These are phyloP conservation scores for Fusarium kyushuense DNA, from an alignment of 2,329 filamentous ascomycete genomes.

Conservation along the genomic window DNA sequence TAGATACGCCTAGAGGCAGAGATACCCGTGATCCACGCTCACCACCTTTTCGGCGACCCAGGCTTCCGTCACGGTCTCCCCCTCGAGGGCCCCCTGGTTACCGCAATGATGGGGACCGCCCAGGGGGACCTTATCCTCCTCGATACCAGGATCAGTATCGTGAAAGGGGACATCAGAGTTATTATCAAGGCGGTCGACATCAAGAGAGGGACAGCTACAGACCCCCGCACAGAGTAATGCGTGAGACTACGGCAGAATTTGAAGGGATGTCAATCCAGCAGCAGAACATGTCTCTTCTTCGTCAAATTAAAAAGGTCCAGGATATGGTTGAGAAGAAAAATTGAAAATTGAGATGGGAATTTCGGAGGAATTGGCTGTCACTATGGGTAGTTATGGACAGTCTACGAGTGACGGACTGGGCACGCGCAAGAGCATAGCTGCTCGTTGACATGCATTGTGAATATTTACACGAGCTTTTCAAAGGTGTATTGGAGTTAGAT, in stretches of 20 bases:
- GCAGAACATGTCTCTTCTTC: background rate
- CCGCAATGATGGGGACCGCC: background rate
- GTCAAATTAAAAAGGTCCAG: rapidly evolving
- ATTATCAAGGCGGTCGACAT: background rate
- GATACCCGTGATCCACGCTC: background rate
- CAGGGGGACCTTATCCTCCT: background rate
- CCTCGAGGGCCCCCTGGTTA: background rate
- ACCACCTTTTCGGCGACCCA: background rate
- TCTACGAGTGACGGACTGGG: too few species aligned
- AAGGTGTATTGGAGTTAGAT: background rate
- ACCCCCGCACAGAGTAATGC: background rate
- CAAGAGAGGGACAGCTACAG: rapidly evolving
- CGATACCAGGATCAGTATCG: background rate
- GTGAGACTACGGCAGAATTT: conserved; percentile 23
- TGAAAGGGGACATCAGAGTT: background rate
- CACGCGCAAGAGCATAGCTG: too few species aligned
- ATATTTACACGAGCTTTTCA: too few species aligned
- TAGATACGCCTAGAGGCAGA: too few species aligned
- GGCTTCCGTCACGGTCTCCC: background rate
- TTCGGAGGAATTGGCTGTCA: too few species aligned
- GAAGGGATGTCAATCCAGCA: background rate
- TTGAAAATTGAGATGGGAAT: background rate
- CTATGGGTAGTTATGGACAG: too few species aligned
- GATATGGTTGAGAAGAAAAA: background rate
- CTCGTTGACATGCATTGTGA: too few species aligned